A percentile compares a stretch with the other conserved stretches of the same genome.
phyloP scores from a whole-genome alignment of 2,329 filamentous ascomycete genomes.

The Pyrenophora tritici-repentis region DNA sequence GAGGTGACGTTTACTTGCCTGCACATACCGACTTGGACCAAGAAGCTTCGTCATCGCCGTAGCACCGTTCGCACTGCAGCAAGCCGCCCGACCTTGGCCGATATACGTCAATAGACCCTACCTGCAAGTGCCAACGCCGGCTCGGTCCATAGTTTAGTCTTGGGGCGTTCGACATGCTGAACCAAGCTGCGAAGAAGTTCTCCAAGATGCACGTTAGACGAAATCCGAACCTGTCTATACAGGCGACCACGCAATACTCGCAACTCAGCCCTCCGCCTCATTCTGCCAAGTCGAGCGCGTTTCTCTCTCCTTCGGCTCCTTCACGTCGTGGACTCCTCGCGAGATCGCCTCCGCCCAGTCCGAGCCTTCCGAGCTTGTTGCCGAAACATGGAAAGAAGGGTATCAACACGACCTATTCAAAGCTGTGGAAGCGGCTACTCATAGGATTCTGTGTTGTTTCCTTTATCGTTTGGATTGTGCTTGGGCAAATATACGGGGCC shows the following conservation, averaged over 20 bases:
- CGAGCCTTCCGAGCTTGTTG: conserved; percentile 69
- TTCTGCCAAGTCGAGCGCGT: conserved; percentile 44
- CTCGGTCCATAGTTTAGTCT: conserved; percentile 1
- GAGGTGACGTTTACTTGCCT: conserved; percentile 14
- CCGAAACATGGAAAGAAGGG: conserved; percentile 68
- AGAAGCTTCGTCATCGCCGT: conserved; percentile 13
- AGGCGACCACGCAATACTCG: conserved; percentile 46
- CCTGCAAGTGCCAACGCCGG: conserved; percentile 1
- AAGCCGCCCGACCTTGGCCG: conserved; percentile 11
- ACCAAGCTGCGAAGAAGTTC: conserved; percentile 42
- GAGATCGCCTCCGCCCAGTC: conserved; percentile 72
- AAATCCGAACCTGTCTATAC: conserved; percentile 54
- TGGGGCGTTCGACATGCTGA: conserved; percentile 37
- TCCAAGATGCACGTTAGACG: conserved; percentile 53
- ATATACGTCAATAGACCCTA: background rate
- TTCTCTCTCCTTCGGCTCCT: conserved; percentile 43
- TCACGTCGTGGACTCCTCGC: conserved; percentile 63
- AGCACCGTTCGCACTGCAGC: conserved; percentile 19
- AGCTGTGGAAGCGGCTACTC: conserved; percentile 61
- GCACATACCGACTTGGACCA: conserved; percentile 2
- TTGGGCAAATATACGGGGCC: conserved; percentile 38
- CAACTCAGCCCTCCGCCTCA: conserved; percentile 37
- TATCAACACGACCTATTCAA: conserved; percentile 58
- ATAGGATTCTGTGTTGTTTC: conserved; percentile 57
- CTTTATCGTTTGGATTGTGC: conserved; percentile 58